Evolutionary conservation across 257 asterid genomes (phyloP), one percentile per base, ranked within the genome.

Genomic region (Lycium ferocissimum): DNA sequence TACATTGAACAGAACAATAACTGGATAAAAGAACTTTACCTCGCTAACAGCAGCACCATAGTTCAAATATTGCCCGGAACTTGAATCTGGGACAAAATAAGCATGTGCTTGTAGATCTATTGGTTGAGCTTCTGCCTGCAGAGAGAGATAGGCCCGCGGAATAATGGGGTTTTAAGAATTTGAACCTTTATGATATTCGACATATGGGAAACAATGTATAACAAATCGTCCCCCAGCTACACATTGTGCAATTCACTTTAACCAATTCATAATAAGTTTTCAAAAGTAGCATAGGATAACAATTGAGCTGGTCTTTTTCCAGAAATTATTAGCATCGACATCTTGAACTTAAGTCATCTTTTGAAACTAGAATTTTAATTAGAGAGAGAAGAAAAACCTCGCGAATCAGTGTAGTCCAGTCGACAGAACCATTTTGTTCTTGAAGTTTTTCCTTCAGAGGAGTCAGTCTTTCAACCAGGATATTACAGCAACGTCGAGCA

Each of bases 1-100:
- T 37, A 67, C 45, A 67, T 67, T 35, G 20, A 67, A 15, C 11
- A 14, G 20, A 67, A 67, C 3, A 67, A 37, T 35, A 66, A 35
- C 20, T 66, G 18, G 37, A 66, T 13, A 15, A 3, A 84, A 63
- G 22, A 69, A 56, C 26, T 13, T 81, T 89, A 93, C 95, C 97
- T 94, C 97, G 22, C 96, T 92, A 20, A 92, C 91, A 13, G 93
- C 96, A 82, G 91, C 97, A 58, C 97, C 97, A 9, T 90, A 92
- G 83, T 87, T 92, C 87, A 93, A 84, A 84, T 94, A 94, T n/a
- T 6, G n/a, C 15, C 40, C 58, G 73, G 89, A 84, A 84, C 81
- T 85, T 40, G 61, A 67, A 13, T 85, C 90, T 1, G 97, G 95
- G 37, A 91, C 93, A 57, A 85, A 94, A 83, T 73, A 89, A 20